Conservation (phyloP, 2,329 filamentous ascomycete genomes). For the Ophiocordyceps unilateralis region DNA sequence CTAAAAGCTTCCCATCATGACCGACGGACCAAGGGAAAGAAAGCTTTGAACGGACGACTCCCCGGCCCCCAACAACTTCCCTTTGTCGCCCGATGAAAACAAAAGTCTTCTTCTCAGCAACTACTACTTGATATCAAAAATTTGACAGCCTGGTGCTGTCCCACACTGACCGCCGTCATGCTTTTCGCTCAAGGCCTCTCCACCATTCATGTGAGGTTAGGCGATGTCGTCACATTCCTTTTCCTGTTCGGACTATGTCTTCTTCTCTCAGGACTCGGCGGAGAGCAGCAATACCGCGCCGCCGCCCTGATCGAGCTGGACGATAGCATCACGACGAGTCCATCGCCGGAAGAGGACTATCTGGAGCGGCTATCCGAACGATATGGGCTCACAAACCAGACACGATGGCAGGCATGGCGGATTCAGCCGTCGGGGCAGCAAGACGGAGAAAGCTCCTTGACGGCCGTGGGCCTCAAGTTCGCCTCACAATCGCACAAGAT, state of each 20-base stretch:
- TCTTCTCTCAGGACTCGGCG: constrained; percentile 4
- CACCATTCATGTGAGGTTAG: constrained; percentile 7
- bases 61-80: not conserved
- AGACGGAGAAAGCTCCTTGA: constrained; percentile 11
- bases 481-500: constrained; percentile 11
- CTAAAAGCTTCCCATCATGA: not conserved
- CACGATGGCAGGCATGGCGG: constrained; percentile 17
- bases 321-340: not conserved
- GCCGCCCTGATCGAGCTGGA: constrained; percentile 3
- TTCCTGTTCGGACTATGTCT: constrained; percentile 12
- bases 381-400: constrained; percentile 13
- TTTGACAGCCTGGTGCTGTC: constrained; percentile 2
- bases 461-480: constrained; percentile 14
- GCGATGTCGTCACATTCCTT: constrained; percentile 7
- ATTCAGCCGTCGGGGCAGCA: constrained; percentile 12
- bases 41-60: not conserved
- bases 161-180: constrained; percentile 7
- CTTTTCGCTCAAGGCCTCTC: constrained; percentile 9
- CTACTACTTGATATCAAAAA: too few relatives aligned
- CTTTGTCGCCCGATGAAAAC: not conserved
- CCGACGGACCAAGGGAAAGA: not conserved
- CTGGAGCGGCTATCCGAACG: constrained; percentile 11
- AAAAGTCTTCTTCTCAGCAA: not conserved
- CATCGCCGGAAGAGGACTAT: constrained; percentile 15
- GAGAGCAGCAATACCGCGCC: constrained; percentile 3